Evolutionary conservation across 2,329 filamentous ascomycete genomes (phyloP), one percentile per base, ranked within the genome.

Genomic region (Aotearoamyces nothofagi): DNA sequence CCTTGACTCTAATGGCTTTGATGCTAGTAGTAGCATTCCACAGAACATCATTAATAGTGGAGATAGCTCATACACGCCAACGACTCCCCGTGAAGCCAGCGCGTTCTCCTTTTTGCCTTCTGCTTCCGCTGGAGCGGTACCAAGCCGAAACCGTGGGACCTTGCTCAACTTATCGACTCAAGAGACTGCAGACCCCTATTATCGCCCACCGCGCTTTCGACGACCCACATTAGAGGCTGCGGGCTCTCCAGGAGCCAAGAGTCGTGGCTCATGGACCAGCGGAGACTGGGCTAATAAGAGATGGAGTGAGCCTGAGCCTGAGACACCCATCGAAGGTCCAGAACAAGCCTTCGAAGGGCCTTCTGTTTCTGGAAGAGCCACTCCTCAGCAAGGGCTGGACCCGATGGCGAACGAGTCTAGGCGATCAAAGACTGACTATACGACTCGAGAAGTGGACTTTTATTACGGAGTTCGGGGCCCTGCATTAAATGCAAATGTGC

Each of bases 381-480:
- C 63, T 2, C 61, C 63, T n/a, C 55, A 57, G 7, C 50, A 55
- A n/a, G 16, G 22, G 5, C 20, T 41, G 9, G 44, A 49, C 23
- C 40, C 38, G 5, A 40, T 33, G 22, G 32, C 37, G 9, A 30
- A 36, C 9, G 44, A 49, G 11, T 33, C 39, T 5, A 35, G 38
- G 17, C 38, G 45, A 19, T 41, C 61, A 2, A 74, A 70, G 13
- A 65, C 72, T 26, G 87, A 98, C 47, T 96, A 96, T 47, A 78
- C 86, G 2, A 90, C 87, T 1, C 77, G 90, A 32, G 90, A 98
- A 52, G 83, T 92, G 1, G 90, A 98, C 51, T 93, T 93, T 45
- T 96, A 96, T 54, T 96, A 98, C 45, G 80, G 84, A 7, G 79
- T 92, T 11, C 73, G 90, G 17, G 90, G 90, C 0, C 82, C 84